These are phyloP conservation scores for Eucalyptus cladocalyx DNA, from an alignment of 345 rosid species.

Conservation along the genomic window DNA sequence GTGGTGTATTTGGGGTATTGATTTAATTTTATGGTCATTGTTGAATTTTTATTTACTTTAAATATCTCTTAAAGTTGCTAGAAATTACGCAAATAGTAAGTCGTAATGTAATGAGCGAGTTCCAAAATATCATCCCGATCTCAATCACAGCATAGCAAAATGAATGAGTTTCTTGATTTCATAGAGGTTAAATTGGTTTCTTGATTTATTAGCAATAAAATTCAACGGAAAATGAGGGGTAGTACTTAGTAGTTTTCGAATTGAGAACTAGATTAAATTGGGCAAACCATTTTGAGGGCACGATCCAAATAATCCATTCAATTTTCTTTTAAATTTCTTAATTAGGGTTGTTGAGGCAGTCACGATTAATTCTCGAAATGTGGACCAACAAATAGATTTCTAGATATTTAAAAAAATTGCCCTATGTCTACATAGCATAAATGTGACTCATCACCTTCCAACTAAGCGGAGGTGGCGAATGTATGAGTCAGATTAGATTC, in stretches of 20 bases:
- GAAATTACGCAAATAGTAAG: accelerated
- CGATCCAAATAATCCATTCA: neutral
- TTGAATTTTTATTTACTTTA: neutral
- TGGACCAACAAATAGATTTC: neutral
- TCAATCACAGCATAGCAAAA: neutral
- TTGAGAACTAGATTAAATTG: neutral
- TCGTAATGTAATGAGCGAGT: neutral
- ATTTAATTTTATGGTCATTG: neutral
- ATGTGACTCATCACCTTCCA: neutral
- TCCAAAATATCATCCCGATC: neutral
- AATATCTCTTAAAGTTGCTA: neutral
- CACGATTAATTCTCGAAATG: neutral
- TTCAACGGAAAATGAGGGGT: neutral
- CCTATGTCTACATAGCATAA: neutral
- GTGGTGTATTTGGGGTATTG: neutral
- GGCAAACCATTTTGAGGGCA: neutral
- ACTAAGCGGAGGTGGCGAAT: neutral
- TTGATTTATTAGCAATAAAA: neutral
- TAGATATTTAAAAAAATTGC: neutral
- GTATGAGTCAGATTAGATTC: neutral
- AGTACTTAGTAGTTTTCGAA: neutral
- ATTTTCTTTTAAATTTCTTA: neutral
- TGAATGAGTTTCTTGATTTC: neutral
- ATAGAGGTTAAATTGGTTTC: neutral
- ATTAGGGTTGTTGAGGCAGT: neutral